A percentile compares a stretch with the other conserved stretches of the same genome.
phyloP scores from a whole-genome alignment of 2,329 filamentous ascomycete species.

The Grosmannia clavigera region DNA sequence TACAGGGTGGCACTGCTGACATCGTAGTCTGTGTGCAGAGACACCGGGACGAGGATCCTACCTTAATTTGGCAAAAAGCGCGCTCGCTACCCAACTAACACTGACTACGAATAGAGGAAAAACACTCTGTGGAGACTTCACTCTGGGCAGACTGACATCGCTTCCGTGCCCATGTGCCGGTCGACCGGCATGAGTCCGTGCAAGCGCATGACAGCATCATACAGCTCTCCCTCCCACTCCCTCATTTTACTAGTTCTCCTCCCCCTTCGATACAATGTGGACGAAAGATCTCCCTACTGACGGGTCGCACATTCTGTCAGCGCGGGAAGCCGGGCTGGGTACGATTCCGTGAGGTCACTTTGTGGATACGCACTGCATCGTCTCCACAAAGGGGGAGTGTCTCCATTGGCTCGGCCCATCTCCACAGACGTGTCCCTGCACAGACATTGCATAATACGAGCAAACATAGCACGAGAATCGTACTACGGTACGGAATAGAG shows the following conservation, averaged over 20 bases:
- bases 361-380: not conserved
- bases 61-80: not conserved
- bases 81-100: not conserved
- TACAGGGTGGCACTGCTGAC: not conserved
- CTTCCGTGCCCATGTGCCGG: not conserved
- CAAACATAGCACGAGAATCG: not conserved
- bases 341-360: not conserved
- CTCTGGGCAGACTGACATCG: not conserved
- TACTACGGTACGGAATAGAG: not conserved
- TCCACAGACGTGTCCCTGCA: not conserved
- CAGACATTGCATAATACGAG: not conserved
- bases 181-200: not conserved
- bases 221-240: not conserved
- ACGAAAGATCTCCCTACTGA: too few species aligned
- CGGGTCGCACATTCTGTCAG: not conserved
- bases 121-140: not conserved
- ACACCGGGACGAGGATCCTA: not conserved
- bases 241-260: not conserved
- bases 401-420: not conserved
- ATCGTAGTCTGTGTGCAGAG: not conserved
- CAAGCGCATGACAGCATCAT: not conserved
- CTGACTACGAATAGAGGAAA: not conserved
- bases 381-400: too few species aligned
- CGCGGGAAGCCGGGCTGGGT: not conserved
- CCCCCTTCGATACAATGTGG: too few species aligned